Evolutionary conservation across 441 rosid species (phyloP).

Genomic region (Erodium moschatum): DNA sequence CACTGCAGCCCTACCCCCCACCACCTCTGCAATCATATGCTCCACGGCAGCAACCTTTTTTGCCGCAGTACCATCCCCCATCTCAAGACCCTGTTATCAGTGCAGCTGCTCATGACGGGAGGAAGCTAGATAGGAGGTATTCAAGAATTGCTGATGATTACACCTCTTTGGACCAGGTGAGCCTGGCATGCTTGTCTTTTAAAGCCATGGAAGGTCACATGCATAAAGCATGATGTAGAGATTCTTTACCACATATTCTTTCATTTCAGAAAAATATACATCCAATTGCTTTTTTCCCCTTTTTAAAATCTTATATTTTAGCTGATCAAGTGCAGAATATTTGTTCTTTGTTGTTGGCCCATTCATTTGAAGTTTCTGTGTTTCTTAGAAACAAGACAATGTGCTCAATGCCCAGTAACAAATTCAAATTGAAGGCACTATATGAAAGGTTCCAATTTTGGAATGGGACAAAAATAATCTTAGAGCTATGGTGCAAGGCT

Average conservation of each 20-base stretch:
- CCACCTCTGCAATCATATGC: constrained; percentile 22
- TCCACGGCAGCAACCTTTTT: not conserved
- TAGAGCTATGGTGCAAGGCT: not conserved
- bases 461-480: not conserved
- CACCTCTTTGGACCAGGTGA: constrained; percentile 77
- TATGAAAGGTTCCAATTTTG: not conserved
- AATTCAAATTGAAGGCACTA: not conserved
- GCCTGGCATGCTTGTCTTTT: constrained; percentile 4
- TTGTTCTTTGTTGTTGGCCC: not conserved
- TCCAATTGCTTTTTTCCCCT: not conserved
- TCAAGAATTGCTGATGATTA: constrained; percentile 74
- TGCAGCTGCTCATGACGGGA: constrained; percentile 22
- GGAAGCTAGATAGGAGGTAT: constrained; percentile 56
- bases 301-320: not conserved
- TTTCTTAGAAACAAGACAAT: not conserved
- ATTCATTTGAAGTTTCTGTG: not conserved
- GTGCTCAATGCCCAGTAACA: not conserved
- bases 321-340: not conserved
- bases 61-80: constrained; percentile 34
- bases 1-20: constrained; percentile 30
- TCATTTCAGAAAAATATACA: not conserved
- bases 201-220: not conserved
- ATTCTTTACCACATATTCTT: not conserved
- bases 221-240: not conserved
- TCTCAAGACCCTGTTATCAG: constrained; percentile 27